phyloP scores from a whole-genome alignment of 208 protist species.

The Acanthamoeba castellanii region DNA sequence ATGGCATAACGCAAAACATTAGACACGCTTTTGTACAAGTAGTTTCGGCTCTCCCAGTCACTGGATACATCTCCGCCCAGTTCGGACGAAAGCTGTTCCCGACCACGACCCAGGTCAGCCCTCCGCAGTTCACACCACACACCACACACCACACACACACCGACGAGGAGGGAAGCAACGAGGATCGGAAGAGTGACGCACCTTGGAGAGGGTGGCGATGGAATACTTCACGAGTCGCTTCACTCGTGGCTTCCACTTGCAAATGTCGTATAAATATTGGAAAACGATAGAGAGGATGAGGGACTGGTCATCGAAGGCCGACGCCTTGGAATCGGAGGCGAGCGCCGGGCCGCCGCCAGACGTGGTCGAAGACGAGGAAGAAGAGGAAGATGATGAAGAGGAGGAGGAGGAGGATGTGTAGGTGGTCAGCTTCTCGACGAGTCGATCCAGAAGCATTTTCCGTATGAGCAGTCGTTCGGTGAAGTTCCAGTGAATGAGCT shows the following conservation, averaged over 20 bases:
- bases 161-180: not conserved
- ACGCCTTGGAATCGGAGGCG: no score
- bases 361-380: not conserved
- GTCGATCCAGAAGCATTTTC: conserved; percentile 32
- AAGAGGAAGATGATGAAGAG: not conserved
- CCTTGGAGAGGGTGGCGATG: conserved; percentile 30
- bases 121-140: no score
- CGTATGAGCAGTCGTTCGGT: conserved; percentile 18
- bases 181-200: not conserved
- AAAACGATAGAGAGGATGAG: conserved; percentile 18
- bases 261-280: conserved; percentile 26
- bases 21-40: conserved; percentile 25
- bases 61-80: not conserved
- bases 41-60: conserved; percentile 44
- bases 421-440: conserved; percentile 28
- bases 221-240: conserved; percentile 10
- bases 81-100: not conserved
- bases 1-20: conserved; percentile 60
- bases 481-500: conserved; percentile 54
- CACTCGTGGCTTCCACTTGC: conserved; percentile 45
- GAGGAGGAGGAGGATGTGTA: not conserved
- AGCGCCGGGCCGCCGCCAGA: no score
- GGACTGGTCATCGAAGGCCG: not conserved
- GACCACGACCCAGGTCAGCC: no score
- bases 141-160: no score